Evolutionary conservation across 1,284 basidiomycete species (phyloP), one percentile per base, ranked within the genome.

Genomic region (Marasmius fiardii): DNA sequence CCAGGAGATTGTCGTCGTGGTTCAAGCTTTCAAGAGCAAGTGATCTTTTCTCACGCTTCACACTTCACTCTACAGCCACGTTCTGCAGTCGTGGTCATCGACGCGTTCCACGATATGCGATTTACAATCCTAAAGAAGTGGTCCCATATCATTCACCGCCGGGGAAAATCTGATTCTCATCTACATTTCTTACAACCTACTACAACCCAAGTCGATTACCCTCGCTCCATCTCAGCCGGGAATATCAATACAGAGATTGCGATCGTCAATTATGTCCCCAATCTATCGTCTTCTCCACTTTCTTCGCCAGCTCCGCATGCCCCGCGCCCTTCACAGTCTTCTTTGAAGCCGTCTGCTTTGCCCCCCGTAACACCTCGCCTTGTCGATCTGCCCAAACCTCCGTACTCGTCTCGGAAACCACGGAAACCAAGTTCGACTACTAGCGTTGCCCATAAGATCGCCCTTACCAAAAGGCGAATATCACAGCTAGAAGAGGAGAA

Each of bases 71-170:
- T 31, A 10, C 39, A 16, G 23, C 47, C 28, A 49, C 26, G 10
- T n/a, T n/a, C n/a, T n/a, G n/a, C n/a, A n/a, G n/a, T n/a, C n/a
- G n/a, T n/a, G n/a, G n/a, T n/a, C n/a, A n/a, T n/a, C n/a, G n/a
- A n/a, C n/a, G n/a, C n/a, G n/a, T n/a, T n/a, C n/a, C n/a, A n/a
- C n/a, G n/a, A n/a, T n/a, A 49, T 49, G 47, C 47, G 47, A 12
- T 49, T 49, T 20, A 11, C 47, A 33, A 49, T 49, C 33, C 47
- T 49, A 26, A 49, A 49, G 47, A 49, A 49, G 18, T 49, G 47
- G 47, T 31, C 31, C 31, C 47, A 26, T n/a, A 41, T 41, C 39
- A 41, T 41, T 7, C 47, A 49, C 18, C 47, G 47, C 5, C 47
- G 47, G 10, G 26, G 26, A 14, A 49, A 20, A 33, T 49, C 47